Conservation (phyloP, 2,329 filamentous ascomycete genomes). For the Orbilia oligospora region DNA sequence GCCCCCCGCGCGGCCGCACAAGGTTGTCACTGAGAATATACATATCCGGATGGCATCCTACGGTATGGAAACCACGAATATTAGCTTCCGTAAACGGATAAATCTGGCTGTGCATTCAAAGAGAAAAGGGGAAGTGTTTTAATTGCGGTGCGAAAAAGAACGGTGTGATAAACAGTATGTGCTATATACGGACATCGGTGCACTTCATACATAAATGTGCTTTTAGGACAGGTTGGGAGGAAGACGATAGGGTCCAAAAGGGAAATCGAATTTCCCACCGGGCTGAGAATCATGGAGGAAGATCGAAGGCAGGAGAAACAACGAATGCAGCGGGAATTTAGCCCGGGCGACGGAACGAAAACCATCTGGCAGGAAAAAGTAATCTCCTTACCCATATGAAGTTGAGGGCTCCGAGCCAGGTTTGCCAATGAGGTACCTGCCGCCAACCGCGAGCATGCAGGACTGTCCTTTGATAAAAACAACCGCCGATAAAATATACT, state of each 20-base stretch:
- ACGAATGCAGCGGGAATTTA: conserved; percentile 4
- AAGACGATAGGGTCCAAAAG: not conserved
- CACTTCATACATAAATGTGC: conserved; percentile 31
- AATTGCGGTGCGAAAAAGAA: conserved; percentile 12
- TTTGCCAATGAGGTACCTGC: conserved; percentile 91
- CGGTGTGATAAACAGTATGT: conserved; percentile 15
- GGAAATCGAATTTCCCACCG: not conserved
- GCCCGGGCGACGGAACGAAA: conserved; percentile 27
- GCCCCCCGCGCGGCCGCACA: conserved; percentile 35
- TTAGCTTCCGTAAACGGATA: conserved; percentile 35
- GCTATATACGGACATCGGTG: conserved; percentile 25
- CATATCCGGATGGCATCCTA: conserved; percentile 52
- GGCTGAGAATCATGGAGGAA: not conserved
- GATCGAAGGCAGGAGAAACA: not conserved
- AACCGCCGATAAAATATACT: conserved; percentile 91
- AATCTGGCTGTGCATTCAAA: not conserved
- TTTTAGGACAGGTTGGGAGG: not conserved
- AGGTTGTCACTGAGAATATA: conserved; percentile 24
- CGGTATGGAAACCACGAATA: conserved; percentile 28
- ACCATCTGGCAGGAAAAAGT: conserved; percentile 58
- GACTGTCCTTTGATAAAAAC: conserved; percentile 95
- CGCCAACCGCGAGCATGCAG: conserved; percentile 95
- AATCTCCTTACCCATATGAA: conserved; percentile 80
- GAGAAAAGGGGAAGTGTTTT: conserved; percentile 4
- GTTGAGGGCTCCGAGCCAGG: conserved; percentile 89